phyloP scores from a whole-genome alignment of 495 filamentous ascomycete genomes.

The Penicillium ochrochloron region DNA sequence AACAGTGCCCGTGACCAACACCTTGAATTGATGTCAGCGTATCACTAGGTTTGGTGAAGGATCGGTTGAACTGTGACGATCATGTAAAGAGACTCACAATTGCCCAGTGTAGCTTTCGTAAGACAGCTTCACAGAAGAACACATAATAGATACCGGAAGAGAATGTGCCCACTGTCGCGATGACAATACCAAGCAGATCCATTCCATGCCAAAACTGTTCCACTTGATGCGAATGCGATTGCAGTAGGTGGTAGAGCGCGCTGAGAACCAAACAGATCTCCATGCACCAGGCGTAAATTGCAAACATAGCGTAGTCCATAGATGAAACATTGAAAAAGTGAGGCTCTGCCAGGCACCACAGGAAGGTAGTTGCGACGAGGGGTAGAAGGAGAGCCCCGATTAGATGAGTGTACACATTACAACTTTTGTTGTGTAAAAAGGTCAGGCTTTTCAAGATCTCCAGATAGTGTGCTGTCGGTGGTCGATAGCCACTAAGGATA shows the following conservation, averaged over 20 bases:
- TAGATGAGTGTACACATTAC: conserved; percentile 4
- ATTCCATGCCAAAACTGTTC: conserved; percentile 8
- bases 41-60: background rate
- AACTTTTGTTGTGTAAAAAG: background rate
- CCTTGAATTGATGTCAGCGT: background rate
- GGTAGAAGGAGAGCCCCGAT: conserved; percentile 2
- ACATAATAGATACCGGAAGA: background rate
- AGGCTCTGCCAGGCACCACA: background rate
- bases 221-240: background rate
- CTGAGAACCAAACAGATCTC: conserved; percentile 3
- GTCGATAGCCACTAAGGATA: conserved; percentile 5
- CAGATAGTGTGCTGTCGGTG: background rate
- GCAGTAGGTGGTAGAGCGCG: background rate
- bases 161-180: background rate
- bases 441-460: background rate
- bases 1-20: background rate
- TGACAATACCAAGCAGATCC: conserved; percentile 1
- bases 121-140: background rate
- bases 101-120: background rate
- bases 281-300: background rate
- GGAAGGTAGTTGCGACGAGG: background rate
- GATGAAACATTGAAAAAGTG: background rate
- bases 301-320: background rate
- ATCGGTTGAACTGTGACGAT: background rate
- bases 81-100: background rate